phyloP scores from a whole-genome alignment of 352 stramenopile genomes.

The Globisporangium cederbergense region DNA sequence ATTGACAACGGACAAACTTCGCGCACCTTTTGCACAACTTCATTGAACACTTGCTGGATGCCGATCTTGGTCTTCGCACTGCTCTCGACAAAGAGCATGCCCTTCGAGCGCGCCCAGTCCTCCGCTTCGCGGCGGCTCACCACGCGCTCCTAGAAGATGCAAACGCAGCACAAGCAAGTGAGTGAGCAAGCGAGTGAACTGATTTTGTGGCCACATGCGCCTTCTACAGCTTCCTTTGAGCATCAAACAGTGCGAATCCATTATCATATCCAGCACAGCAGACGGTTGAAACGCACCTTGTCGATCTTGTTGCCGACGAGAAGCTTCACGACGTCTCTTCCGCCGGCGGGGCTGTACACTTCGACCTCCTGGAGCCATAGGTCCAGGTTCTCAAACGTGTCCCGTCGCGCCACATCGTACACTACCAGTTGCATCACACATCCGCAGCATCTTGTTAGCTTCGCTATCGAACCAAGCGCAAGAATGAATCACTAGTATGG shows the following conservation, averaged over 20 bases:
- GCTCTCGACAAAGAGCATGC: constrained; percentile 98
- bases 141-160: constrained; percentile 74
- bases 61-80: constrained; percentile 95
- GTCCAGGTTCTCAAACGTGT: constrained; percentile 98
- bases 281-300: constrained; percentile 40
- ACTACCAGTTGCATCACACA: constrained; percentile 39
- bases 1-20: no score
- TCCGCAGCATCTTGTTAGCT: neutral
- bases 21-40: constrained; percentile 96
- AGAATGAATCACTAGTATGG: no score
- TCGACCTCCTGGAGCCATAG: constrained; percentile 98
- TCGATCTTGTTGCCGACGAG: constrained; percentile 97
- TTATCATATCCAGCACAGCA: no score
- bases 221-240: no score
- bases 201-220: no score
- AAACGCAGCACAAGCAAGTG: neutral
- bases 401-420: constrained; percentile 95
- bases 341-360: constrained; percentile 93
- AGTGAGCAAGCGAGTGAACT: neutral
- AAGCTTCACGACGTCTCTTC: constrained; percentile 96
- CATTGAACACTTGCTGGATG: constrained; percentile 96
- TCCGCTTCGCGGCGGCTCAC: constrained; percentile 93
- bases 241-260: no score
- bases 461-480: neutral
- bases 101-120: constrained; percentile 94